These are phyloP conservation scores for Neofusicoccum parvum DNA, from an alignment of 2,329 filamentous ascomycete species.

Conservation along the genomic window DNA sequence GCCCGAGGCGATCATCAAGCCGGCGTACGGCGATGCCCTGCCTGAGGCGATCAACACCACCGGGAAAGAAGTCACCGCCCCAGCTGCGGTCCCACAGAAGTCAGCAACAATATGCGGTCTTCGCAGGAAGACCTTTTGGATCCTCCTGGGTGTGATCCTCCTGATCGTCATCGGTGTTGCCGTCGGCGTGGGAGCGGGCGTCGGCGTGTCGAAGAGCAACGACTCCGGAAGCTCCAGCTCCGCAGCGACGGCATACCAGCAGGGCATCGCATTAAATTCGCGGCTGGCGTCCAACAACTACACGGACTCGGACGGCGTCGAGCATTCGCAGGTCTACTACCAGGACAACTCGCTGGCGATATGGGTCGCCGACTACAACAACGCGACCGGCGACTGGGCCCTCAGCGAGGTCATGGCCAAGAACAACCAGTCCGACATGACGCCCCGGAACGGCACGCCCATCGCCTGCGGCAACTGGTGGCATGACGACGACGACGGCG, in stretches of 20 bases:
- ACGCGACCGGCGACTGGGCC: neutral
- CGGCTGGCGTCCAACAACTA: neutral
- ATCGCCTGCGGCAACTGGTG: conserved; percentile 1
- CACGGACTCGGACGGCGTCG: neutral
- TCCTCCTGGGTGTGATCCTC: neutral
- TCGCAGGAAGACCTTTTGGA: conserved; percentile 11
- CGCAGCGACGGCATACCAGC: neutral
- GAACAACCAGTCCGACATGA: neutral
- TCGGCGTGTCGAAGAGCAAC: neutral
- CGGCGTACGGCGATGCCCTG: too few species aligned
- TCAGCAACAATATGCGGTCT: conserved; percentile 1
- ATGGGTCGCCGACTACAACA: neutral
- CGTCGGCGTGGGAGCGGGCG: neutral
- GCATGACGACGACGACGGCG: neutral
- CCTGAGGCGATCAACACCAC: neutral
- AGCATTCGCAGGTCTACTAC: neutral
- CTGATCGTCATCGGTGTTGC: neutral
- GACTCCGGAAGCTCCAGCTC: neutral
- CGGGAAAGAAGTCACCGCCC: neutral
- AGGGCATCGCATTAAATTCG: neutral
- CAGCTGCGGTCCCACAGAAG: neutral
- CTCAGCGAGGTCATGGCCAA: neutral
- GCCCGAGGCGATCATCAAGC: too few species aligned
- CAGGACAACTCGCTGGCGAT: neutral
- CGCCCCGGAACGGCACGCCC: neutral